Evolutionary conservation across 75 land plant genomes (phyloP), one percentile per base, ranked within the genome.

Genomic region (Gnetum montanum): DNA sequence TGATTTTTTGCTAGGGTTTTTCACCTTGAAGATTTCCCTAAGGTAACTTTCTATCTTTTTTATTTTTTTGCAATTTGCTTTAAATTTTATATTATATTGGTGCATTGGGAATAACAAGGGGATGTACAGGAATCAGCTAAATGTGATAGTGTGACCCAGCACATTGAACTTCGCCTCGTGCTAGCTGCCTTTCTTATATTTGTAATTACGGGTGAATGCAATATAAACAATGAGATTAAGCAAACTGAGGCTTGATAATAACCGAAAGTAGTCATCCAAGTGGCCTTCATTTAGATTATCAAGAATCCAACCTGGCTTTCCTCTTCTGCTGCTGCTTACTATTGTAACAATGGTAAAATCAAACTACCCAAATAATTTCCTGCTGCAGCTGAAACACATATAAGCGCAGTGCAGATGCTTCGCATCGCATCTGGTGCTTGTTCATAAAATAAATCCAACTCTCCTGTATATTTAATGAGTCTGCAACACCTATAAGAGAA

Each of bases 341-440:
- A 84, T 47, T 8, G 82, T 75, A 18, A 88, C 49, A 34, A 88
- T 70, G 3, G 79, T 72, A n/a, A n/a, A 2, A 90, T 71, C 37
- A 83, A 40, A 15, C 84, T 70, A 57, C 96, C 80, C 44, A 86
- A 34, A 65, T 85, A 85, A 34, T 83, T 85, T 4, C 90, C 96
- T 20, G 80, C 34, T 4, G 84, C 79, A 5, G 71, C 61, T 0
- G 96, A 80, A 20, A 78, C 74, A 22, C 85, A 71, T 0, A 84
- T 67, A 1, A 90, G 76, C 0, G 91, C 90, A 2, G 79, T 71
- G 43, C 84, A 73, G 58, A 90, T n/a, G 57, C 91, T 80, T 26
- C 96, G 79, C 85, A 87, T 84, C 12, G 89, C 85, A 59, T 92
- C 97, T 2, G 97, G 94, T 20, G 94, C 71, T 31, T 92, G 94